Base-by-base conservation (phyloP, 2,329 filamentous ascomycete genomes). In the Clonostachys chloroleuca region DNA sequence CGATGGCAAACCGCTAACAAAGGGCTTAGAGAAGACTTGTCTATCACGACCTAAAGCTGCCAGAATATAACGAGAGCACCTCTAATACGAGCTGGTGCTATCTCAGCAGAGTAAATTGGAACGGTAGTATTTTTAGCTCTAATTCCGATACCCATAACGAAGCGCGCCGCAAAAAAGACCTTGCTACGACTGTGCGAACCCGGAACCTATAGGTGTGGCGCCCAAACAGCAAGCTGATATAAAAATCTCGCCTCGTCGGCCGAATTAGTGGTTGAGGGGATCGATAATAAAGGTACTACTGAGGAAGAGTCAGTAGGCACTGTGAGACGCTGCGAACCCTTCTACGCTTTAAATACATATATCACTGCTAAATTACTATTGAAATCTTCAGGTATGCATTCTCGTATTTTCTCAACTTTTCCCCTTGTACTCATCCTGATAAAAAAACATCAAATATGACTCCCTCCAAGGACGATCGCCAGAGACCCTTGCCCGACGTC, bases 61-160 rank as follows among this genome's bases (percentile, higher is more conserved):
- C 87, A 92, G 53, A 83, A 84, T 87, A 92, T 92, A 54, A 91
- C 87, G 4, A 92, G 71, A 12, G 84, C 86, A 52, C 86, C 85
- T 53, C 86, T 78, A 44, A 88, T 81, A 1, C 72, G 59, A 1
- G 84, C 80, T 0, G 86, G 86, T 0, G 82, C 77, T 50, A 80
- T 86, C 59, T 90, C 87, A 2, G 87, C 86, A 0, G 84, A 83
- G 57, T 87, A 91, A 39, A 91, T 82, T 0, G 87, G 87, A 0
- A 85, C 80, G 0, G 74, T 80, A 2, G 75, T 75, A 17, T 79
- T 77, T 60, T 87, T 86, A 34, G 80, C 74, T 6, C 84, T 84
- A 54, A 87, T 84, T 1, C 81, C 84, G 33, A 89, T 78, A 0
- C 86, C 86, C 54, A 89, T 74, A 17, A 83, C 67, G 53, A 88